Evolutionary conservation across 208 protist genomes (phyloP).

Genomic region (Kentomonas sorsogonicus): DNA sequence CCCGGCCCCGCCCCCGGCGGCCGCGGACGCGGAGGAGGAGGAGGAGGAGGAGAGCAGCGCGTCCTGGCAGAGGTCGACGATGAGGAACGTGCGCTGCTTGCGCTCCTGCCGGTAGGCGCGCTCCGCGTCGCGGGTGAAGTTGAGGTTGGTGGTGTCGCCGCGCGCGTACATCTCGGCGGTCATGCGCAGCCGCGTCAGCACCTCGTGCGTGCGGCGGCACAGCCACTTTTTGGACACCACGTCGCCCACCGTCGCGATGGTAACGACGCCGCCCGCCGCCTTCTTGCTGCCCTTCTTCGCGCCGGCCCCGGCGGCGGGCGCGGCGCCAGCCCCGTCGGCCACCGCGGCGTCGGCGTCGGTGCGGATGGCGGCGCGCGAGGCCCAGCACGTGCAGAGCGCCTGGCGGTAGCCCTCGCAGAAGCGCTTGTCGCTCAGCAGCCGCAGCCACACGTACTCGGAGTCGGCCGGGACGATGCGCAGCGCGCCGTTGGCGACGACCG

Average conservation of each 20-base stretch:
- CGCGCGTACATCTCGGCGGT: constrained; percentile 50
- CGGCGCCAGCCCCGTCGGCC: neutral
- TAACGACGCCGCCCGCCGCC: too few species aligned
- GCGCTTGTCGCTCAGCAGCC: constrained; percentile 38
- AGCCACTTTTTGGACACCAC: constrained; percentile 57
- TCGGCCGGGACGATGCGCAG: constrained; percentile 33
- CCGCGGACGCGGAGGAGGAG: constrained; percentile 21
- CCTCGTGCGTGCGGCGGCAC: constrained; percentile 56
- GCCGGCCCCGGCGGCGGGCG: neutral
- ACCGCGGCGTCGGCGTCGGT: too few species aligned
- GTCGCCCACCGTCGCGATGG: constrained; percentile 42
- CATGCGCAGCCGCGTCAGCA: constrained; percentile 48
- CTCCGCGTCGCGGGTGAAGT: constrained; percentile 48
- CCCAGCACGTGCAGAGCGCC: neutral
- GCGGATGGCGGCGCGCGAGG: neutral
- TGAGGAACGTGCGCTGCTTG: constrained; percentile 41
- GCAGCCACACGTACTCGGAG: constrained; percentile 56
- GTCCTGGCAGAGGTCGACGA: constrained; percentile 30
- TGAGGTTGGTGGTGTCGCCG: constrained; percentile 30
- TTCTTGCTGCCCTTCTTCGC: too few species aligned
- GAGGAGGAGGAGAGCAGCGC: constrained; percentile 23
- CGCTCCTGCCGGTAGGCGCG: constrained; percentile 29
- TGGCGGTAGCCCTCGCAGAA: constrained; percentile 17
- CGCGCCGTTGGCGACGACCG: constrained; percentile 16
- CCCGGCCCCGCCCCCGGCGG: too few species aligned